Evolutionary conservation across 495 filamentous ascomycete species (phyloP).

Genomic region (Astrothelium subdiscretum): DNA sequence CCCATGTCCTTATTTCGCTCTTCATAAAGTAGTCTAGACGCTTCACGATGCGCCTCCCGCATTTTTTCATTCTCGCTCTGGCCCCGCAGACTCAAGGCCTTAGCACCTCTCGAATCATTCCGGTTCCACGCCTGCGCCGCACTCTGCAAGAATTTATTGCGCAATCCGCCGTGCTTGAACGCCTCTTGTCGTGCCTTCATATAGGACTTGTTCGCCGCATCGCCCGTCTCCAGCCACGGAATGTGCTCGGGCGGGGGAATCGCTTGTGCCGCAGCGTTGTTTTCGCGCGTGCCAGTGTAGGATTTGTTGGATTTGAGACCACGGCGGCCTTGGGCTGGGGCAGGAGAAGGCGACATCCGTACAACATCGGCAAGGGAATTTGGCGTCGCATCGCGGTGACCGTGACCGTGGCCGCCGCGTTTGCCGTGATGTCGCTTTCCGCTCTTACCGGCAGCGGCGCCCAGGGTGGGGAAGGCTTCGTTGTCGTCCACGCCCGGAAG

Average conservation of each 20-base stretch:
- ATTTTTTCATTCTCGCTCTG: slow-evolving; percentile 95
- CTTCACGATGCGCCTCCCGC: slow-evolving; percentile 93
- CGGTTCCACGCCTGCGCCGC: slow-evolving; percentile 99
- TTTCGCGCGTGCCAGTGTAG: slow-evolving; percentile 45
- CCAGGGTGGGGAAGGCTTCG: slow-evolving; percentile 92
- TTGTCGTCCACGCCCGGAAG: slow-evolving; percentile 82
- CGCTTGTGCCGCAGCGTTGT: slow-evolving; percentile 64
- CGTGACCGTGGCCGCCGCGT: slow-evolving; percentile 61
- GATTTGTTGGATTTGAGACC: slow-evolving; percentile 16
- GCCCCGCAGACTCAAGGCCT: slow-evolving; percentile 84
- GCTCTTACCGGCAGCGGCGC: slow-evolving; percentile 49
- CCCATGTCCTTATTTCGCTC: slow-evolving; percentile 70
- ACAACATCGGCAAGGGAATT: slow-evolving; percentile 73
- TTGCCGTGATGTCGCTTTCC: slow-evolving; percentile 88
- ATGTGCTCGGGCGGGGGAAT: slow-evolving; percentile 85
- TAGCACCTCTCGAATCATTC: slow-evolving; percentile 91
- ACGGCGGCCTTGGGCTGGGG: slow-evolving; percentile 31
- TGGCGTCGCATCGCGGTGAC: slow-evolving; percentile 38
- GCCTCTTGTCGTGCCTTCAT: slow-evolving; percentile 88
- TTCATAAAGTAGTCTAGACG: slow-evolving; percentile 83
- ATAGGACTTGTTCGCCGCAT: slow-evolving; percentile 80
- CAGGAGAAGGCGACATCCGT: slow-evolving; percentile 35
- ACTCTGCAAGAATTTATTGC: slow-evolving; percentile 96
- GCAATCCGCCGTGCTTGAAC: slow-evolving; percentile 86
- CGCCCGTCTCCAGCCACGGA: slow-evolving; percentile 95